A percentile compares a stretch with the other conserved stretches of the same genome.
These are phyloP conservation scores for Wickerhamiella hasegawae DNA, from an alignment of 805 yeast species.

Conservation along the genomic window DNA sequence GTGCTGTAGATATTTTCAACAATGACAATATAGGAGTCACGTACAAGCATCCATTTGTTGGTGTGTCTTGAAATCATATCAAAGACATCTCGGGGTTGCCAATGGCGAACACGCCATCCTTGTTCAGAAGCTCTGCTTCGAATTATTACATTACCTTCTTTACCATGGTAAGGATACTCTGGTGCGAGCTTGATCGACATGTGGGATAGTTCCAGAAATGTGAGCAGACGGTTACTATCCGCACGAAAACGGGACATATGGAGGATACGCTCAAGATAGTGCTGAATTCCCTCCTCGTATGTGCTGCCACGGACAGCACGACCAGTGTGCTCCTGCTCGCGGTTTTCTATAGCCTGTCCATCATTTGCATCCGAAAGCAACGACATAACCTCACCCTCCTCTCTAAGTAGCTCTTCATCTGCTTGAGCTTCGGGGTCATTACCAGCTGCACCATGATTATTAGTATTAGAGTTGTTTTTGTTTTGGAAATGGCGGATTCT, in stretches of 20 bases:
- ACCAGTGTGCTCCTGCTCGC: background rate
- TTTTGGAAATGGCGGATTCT: slow-evolving; percentile 8
- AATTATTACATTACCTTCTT: slow-evolving; percentile 72
- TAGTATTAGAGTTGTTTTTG: background rate
- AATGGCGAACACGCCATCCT: slow-evolving; percentile 93
- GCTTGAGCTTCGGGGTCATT: background rate
- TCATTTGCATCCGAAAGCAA: background rate
- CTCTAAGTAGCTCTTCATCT: slow-evolving; percentile 4
- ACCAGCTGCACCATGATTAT: background rate
- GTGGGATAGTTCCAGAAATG: slow-evolving; percentile 81
- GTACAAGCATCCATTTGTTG: slow-evolving; percentile 78
- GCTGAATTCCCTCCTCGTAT: slow-evolving; percentile 30
- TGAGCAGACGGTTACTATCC: slow-evolving; percentile 68
- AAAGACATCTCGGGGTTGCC: slow-evolving; percentile 57
- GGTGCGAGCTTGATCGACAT: slow-evolving; percentile 68
- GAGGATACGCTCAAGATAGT: slow-evolving; percentile 50
- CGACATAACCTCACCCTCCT: slow-evolving; percentile 1
- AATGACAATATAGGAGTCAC: slow-evolving; percentile 71
- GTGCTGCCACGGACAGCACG: slow-evolving; percentile 1
- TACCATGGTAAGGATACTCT: slow-evolving; percentile 70
- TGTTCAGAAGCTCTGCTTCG: slow-evolving; percentile 73
- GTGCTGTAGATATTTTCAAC: slow-evolving; percentile 79
- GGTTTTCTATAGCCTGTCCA: background rate
- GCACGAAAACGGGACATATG: slow-evolving; percentile 49
- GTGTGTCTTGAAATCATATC: slow-evolving; percentile 87